A percentile compares a stretch with the other conserved stretches of the same genome.
These are phyloP conservation scores for Picea sitchensis DNA, from an alignment of 75 land plant species.

Conservation along the genomic window DNA sequence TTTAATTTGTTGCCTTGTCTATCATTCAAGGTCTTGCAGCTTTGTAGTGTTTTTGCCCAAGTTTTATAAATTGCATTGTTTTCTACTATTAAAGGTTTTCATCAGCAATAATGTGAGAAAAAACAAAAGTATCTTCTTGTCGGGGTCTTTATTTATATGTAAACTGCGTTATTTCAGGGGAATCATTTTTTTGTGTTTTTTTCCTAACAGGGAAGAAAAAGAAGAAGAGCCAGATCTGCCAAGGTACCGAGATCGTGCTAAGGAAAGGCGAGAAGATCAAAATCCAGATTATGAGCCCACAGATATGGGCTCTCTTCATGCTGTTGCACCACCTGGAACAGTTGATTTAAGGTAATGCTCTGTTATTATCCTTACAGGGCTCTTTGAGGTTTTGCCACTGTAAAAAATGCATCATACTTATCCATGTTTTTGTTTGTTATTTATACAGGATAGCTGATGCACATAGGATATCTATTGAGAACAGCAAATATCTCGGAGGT, in stretches of 20 bases:
- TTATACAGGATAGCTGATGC: constrained; percentile 73
- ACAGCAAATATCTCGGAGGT: constrained; percentile 99
- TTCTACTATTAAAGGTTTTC: too few species aligned
- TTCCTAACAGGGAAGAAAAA: constrained; percentile 71
- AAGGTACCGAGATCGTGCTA: constrained; percentile 93
- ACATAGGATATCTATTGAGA: constrained; percentile 92
- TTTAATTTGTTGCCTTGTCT: too few species aligned
- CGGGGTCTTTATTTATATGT: too few species aligned
- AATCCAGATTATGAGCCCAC: constrained; percentile 98
- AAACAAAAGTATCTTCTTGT: too few species aligned
- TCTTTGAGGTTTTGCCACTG: not conserved
- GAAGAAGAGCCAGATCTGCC: constrained; percentile 72
- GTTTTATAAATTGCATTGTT: too few species aligned
- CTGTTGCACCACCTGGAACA: constrained; percentile 95
- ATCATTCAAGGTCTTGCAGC: too few species aligned
- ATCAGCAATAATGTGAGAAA: too few species aligned
- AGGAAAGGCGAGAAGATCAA: constrained; percentile 97
- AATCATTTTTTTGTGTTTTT: too few species aligned
- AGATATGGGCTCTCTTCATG: constrained; percentile 85
- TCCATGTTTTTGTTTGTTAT: constrained; percentile 7
- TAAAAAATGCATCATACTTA: not conserved
- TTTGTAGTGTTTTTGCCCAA: too few species aligned
- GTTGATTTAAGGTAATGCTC: constrained; percentile 68
- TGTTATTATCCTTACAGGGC: not conserved
- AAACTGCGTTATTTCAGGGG: too few species aligned